These are phyloP conservation scores for Colletotrichum sp. DNA, from an alignment of 2,329 filamentous ascomycete species.

Conservation along the genomic window DNA sequence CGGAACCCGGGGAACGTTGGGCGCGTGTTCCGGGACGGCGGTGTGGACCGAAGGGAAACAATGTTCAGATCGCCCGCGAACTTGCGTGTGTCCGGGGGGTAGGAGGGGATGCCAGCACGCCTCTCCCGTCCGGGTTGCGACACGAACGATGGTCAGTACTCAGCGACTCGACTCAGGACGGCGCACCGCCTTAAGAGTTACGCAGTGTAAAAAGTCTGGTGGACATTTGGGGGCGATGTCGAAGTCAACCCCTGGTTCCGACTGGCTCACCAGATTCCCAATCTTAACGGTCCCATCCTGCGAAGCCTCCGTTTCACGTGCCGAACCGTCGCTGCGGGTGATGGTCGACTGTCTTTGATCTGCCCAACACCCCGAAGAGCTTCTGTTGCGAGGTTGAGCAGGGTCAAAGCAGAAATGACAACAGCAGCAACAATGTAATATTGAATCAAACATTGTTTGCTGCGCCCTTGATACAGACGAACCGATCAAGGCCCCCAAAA, in stretches of 20 bases:
- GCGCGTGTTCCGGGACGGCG: slow-evolving; percentile 9
- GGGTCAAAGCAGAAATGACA: neutral
- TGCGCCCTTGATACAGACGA: neutral
- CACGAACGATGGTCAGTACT: neutral
- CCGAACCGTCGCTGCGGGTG: neutral
- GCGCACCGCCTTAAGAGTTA: neutral
- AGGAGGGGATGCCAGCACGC: neutral
- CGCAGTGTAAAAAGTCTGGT: neutral
- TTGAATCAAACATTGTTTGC: neutral
- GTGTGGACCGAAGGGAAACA: neutral
- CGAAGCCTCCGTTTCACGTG: slow-evolving; percentile 13
- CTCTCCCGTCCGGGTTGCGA: neutral
- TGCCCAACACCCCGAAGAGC: neutral
- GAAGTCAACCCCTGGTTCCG: neutral
- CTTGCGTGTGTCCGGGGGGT: neutral
- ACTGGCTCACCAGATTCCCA: neutral
- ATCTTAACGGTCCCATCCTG: neutral
- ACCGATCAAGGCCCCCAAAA: neutral
- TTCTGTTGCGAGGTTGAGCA: neutral
- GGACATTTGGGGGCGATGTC: neutral
- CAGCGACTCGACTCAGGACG: neutral
- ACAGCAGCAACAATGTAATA: neutral
- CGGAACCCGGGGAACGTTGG: slow-evolving; percentile 8
- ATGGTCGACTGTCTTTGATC: neutral
- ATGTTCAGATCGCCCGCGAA: neutral